A percentile compares a stretch with the other conserved stretches of the same genome.
phyloP scores from a whole-genome alignment of 345 rosid genomes.

The Syzygium oleosum region DNA sequence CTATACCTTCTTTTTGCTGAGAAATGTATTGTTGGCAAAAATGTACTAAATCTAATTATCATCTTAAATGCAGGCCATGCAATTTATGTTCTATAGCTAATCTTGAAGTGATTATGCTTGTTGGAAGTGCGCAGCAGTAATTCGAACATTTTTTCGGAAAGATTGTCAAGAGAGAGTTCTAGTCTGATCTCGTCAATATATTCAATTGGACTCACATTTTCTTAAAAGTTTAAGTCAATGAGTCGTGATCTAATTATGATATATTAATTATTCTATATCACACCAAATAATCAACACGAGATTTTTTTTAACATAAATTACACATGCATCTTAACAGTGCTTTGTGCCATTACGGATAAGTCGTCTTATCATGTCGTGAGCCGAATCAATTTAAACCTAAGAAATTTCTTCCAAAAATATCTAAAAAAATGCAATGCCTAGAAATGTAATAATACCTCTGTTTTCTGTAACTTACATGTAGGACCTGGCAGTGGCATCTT shows the following conservation, averaged over 20 bases:
- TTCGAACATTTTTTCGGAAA: no score
- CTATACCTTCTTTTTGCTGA: neutral
- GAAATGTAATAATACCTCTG: neutral
- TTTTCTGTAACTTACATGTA: neutral
- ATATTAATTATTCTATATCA: neutral
- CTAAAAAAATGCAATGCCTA: neutral
- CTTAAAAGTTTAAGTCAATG: accelerated
- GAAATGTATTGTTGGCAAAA: neutral
- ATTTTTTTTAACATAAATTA: neutral
- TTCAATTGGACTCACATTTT: accelerated
- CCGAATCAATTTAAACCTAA: neutral
- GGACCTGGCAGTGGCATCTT: neutral
- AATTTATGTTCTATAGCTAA: neutral
- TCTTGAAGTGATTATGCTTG: neutral
- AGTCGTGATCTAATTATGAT: accelerated
- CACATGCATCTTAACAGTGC: neutral
- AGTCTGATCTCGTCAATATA: neutral
- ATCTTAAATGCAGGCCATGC: neutral
- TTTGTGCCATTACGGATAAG: neutral
- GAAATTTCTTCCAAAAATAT: neutral
- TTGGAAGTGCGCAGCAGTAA: no score
- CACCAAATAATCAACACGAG: accelerated
- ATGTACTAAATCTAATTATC: neutral
- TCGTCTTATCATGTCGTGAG: neutral
- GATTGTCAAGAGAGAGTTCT: no score